Evolutionary conservation across 129 eudicot species (phyloP).

Genomic region (Escallonia herrerae): DNA sequence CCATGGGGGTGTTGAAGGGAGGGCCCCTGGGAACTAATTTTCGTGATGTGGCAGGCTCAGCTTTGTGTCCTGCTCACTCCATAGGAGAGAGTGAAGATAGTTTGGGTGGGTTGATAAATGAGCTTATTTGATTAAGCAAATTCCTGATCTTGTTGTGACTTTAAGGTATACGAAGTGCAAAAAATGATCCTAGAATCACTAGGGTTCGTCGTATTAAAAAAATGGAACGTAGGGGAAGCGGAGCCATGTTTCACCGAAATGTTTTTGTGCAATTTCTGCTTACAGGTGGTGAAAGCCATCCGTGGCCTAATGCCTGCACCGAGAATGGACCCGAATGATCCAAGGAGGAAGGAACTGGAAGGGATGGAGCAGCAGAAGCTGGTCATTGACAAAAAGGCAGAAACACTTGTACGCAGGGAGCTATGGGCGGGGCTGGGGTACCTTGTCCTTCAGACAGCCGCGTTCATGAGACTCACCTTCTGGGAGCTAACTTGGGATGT

Average conservation of each 20-base stretch:
- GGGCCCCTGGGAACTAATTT: no score
- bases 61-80: no score
- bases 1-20: no score
- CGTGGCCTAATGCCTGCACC: conserved; percentile 44
- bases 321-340: conserved; percentile 25
- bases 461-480: conserved; percentile 92
- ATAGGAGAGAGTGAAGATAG: no score
- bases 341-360: conserved; percentile 50
- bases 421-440: conserved; percentile 80
- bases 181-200: no score
- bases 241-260: conserved; percentile 47
- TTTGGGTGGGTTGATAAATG: no score
- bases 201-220: no score
- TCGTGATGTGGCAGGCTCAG: no score
- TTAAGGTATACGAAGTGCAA: no score
- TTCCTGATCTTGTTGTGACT: no score
- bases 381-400: conserved; percentile 58
- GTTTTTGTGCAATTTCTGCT: conserved; percentile 35
- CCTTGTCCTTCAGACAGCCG: conserved; percentile 77
- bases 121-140: no score
- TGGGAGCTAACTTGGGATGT: conserved; percentile 99
- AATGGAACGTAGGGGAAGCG: conserved; percentile 2
- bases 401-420: conserved; percentile 58
- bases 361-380: conserved; percentile 64
- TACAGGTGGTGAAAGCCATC: conserved; percentile 88